Evolutionary conservation across 2,329 filamentous ascomycete species (phyloP), one percentile per base, ranked within the genome.

Genomic region (Aspergillus chevalieri): DNA sequence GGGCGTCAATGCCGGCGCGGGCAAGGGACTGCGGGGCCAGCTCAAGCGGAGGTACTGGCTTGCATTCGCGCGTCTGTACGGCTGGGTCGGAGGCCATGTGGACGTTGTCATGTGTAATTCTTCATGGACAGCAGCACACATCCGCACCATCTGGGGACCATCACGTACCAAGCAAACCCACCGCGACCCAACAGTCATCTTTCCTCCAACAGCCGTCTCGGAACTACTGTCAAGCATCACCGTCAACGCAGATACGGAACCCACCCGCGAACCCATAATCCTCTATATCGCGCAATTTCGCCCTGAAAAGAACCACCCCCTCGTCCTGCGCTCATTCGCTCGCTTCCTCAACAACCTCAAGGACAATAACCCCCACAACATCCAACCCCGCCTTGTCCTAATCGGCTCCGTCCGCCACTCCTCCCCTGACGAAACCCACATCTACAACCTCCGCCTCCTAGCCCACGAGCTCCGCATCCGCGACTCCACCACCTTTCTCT

Each of bases 71-170:
- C 74, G 76, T 42, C 68, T 94, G 2, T 98, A 98, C 72, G 85
- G 86, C 43, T 83, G 81, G 72, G 85, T 94, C 42, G 93, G 93
- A 19, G 81, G 86, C 19, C 84, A 86, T 14, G 82, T 96, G 42
- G 91, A 98, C 64, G 82, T 95, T 0, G 92, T 97, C 57, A 95
- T 97, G 89, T 95, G 93, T 51, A 98, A 98, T 70, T 95, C 89
- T 4, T 88, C 81, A 51, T 98, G 93, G 93, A 98, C 93, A 0
- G 86, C 93, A 57, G 79, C 73, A 1, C 90, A 97, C 64, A 86
- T 97, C 57, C 80, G 83, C 54, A 78, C 80, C 6, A 77, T 97
- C 6, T 97, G 92, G 92, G 85, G 84, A 0, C 78, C 75, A 3
- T 55, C 60, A 8, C 69, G 69, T 65, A 65, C 48, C 52, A 58